These are phyloP conservation scores for Exophiala sp. DNA, from an alignment of 2,329 filamentous ascomycete genomes.

Conservation along the genomic window DNA sequence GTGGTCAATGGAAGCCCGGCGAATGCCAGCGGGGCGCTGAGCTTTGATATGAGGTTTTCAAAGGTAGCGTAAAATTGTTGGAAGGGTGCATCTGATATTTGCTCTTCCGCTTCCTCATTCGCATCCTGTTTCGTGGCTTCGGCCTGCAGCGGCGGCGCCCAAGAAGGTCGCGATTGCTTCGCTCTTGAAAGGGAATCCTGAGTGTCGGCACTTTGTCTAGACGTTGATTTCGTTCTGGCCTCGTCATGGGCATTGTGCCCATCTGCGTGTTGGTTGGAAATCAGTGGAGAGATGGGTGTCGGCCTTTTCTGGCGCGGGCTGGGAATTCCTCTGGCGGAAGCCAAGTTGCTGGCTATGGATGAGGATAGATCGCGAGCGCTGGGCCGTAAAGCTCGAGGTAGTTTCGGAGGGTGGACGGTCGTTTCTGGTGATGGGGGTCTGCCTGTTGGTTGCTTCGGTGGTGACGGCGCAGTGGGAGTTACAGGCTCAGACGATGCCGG, in stretches of 20 bases:
- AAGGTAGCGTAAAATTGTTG: slow-evolving; percentile 88
- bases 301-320: slow-evolving; percentile 45
- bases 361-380: slow-evolving; percentile 64
- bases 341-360: slow-evolving; percentile 82
- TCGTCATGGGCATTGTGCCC: slow-evolving; percentile 56
- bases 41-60: slow-evolving; percentile 76
- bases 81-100: slow-evolving; percentile 67
- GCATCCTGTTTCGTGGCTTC: slow-evolving; percentile 24
- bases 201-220: slow-evolving; percentile 7
- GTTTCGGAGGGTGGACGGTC: slow-evolving; percentile 37
- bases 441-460: slow-evolving; percentile 24
- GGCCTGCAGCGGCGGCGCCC: slow-evolving; percentile 15
- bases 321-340: slow-evolving; percentile 74
- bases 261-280: slow-evolving; percentile 67
- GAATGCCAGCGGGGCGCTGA: slow-evolving; percentile 87
- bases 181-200: slow-evolving; percentile 8
- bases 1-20: slow-evolving; percentile 74
- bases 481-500: neutral
- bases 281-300: slow-evolving; percentile 63
- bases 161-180: slow-evolving; percentile 29
- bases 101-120: slow-evolving; percentile 29
- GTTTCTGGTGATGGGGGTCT: slow-evolving; percentile 32
- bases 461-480: neutral
- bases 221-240: slow-evolving; percentile 2
- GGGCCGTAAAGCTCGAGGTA: slow-evolving; percentile 39